Evolutionary conservation across 257 asterid species (phyloP).

Genomic region (Penstemon davidsonii): DNA sequence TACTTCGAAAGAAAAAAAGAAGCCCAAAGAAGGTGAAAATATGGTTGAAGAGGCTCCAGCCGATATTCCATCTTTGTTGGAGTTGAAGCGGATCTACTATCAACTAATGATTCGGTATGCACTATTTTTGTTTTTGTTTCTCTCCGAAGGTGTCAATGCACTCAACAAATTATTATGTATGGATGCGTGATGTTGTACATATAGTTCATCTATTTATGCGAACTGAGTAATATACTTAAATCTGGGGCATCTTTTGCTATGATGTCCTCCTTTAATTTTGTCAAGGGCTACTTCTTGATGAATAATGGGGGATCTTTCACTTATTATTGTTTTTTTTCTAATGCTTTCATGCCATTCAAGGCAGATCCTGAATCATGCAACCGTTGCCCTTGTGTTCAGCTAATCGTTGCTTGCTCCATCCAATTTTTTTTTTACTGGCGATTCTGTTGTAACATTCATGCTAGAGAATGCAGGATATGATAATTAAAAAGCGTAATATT

Average conservation of each 20-base stretch:
- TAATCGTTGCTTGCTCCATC: constrained; percentile 13
- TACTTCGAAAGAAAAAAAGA: constrained; percentile 80
- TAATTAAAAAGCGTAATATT: too few species aligned
- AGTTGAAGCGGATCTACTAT: constrained; percentile 88
- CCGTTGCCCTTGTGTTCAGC: constrained; percentile 2
- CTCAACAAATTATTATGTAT: not conserved
- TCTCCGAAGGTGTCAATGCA: not conserved
- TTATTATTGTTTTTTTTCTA: not conserved
- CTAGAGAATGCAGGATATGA: too few species aligned
- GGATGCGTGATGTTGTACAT: not conserved
- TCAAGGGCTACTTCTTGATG: too few species aligned
- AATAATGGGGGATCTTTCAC: too few species aligned
- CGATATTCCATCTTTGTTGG: constrained; percentile 84
- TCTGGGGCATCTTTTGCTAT: too few species aligned
- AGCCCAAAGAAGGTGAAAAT: constrained; percentile 83
- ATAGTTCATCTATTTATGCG: not conserved
- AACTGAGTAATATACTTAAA: too few species aligned
- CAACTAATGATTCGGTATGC: constrained; percentile 87
- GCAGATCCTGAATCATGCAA: not conserved
- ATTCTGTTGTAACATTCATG: too few species aligned
- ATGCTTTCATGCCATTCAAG: too few species aligned
- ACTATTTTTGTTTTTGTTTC: constrained; percentile 13
- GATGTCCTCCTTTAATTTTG: too few species aligned
- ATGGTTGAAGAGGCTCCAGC: constrained; percentile 91
- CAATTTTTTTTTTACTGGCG: not conserved